phyloP scores from a whole-genome alignment of 1,139 yeast species.

The Yamadazyma dushanensis region DNA sequence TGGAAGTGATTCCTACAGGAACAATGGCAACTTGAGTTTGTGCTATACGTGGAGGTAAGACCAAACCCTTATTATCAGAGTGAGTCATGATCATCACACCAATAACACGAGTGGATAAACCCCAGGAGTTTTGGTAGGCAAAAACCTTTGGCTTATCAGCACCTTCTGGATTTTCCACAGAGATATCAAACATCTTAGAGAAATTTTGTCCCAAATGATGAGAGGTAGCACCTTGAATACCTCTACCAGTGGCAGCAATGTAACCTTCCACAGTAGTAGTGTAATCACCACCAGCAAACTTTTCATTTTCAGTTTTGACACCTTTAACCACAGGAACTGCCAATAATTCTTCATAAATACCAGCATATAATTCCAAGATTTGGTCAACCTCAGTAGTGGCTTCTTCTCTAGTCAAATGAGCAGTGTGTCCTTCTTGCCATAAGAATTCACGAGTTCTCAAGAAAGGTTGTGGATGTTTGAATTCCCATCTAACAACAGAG shows the following conservation, averaged over 20 bases:
- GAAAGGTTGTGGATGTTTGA: conserved; percentile 99
- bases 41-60: conserved; percentile 96
- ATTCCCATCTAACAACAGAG: conserved; percentile 99
- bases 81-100: conserved; percentile 99
- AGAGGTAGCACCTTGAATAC: conserved; percentile 98
- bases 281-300: conserved; percentile 96
- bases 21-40: conserved; percentile 88
- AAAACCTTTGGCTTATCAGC: conserved; percentile 79
- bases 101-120: conserved; percentile 95
- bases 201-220: conserved; percentile 98
- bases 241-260: conserved; percentile 98
- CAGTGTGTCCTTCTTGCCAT: conserved; percentile 99
- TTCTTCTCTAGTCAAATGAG: conserved; percentile 77
- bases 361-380: conserved; percentile 83
- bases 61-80: conserved; percentile 97
- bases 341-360: conserved; percentile 82
- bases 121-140: conserved; percentile 99
- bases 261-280: conserved; percentile 97
- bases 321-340: conserved; percentile 99
- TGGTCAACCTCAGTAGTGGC: conserved; percentile 84
- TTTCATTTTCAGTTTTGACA: conserved; percentile 93
- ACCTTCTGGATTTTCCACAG: conserved; percentile 93
- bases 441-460: conserved; percentile 97
- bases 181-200: conserved; percentile 95
- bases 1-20: conserved; percentile 92